Evolutionary conservation across 352 stramenopile genomes (phyloP), one percentile per base, ranked within the genome.

Genomic region (Phytophthora pseudosyringae): DNA sequence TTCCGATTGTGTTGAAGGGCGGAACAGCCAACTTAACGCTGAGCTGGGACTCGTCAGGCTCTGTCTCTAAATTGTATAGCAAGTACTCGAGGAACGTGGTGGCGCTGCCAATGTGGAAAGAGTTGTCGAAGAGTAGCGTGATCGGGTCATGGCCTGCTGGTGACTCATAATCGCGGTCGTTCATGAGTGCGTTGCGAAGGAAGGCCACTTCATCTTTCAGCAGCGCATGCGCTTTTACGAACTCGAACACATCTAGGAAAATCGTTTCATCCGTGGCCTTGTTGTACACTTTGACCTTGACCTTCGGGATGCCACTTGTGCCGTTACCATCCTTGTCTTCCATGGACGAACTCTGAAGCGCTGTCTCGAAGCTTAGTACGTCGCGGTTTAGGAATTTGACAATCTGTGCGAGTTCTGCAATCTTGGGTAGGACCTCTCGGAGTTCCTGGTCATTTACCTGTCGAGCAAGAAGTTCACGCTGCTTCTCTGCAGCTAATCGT

Each of bases 71-170:
- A 45, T 94, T 94, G 73, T 98, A 97, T 10, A 97, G 65, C 39
- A 98, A 74, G 36, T 98, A 97, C 57, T 98, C 90, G 6, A 91
- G 89, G 56, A 98, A 98, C n/a, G 90, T 91, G 7, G 90, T 98
- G 25, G 88, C 87, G 35, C 88, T 97, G 26, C 90, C 91, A 33
- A 95, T 78, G 57, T 97, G 91, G 67, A 97, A 98, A 18, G 89
- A 97, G 64, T 95, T 95, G 73, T 97, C 87, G 44, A 98, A 98
- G 25, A 98, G 83, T 43, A 98, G 68, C 54, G 89, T 89, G 64
- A 98, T 92, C 16, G 94, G 94, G 43, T 98, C 94, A 67, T 98
- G 89, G 41, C 78, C 83, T 38, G 56, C 64, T 10, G 91, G 89
- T 9, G 93, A 80, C 39, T 90, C 81, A 71, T 98, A 98, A 54